Conservation (phyloP, 805 yeast genomes). For the Jamesozyma gamospora region DNA sequence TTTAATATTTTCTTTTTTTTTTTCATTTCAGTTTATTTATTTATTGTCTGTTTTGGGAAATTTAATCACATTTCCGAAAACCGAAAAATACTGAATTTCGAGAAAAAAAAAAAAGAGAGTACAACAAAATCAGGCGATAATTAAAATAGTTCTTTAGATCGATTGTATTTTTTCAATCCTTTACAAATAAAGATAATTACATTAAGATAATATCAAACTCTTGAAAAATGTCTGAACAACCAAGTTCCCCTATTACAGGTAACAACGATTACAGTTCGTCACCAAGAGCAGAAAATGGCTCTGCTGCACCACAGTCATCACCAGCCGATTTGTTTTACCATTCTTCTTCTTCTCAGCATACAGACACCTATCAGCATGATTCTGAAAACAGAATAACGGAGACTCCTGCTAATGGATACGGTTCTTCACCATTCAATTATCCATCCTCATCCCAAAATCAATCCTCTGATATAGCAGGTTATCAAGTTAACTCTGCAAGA, state of each 20-base stretch:
- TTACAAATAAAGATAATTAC: no score
- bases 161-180: no score
- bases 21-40: no score
- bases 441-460: constrained; percentile 28
- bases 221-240: constrained; percentile 20
- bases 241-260: constrained; percentile 31
- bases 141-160: no score
- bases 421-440: constrained; percentile 38
- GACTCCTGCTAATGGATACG: constrained; percentile 18
- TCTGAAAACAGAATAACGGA: constrained; percentile 8
- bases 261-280: constrained; percentile 28
- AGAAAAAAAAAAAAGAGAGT: background rate
- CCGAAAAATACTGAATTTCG: background rate
- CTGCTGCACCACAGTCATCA: constrained; percentile 30
- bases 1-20: no score
- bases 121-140: no score
- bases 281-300: constrained; percentile 29
- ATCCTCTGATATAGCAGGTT: constrained; percentile 20
- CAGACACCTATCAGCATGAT: constrained; percentile 22
- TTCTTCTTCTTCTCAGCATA: constrained; percentile 24
- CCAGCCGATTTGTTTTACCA: constrained; percentile 27
- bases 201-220: no score
- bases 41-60: background rate
- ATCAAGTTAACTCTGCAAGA: constrained; percentile 13
- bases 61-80: constrained; percentile 2